Evolutionary conservation across 352 stramenopile genomes (phyloP), one percentile per base, ranked within the genome.

Genomic region (Phytophthora melonis): DNA sequence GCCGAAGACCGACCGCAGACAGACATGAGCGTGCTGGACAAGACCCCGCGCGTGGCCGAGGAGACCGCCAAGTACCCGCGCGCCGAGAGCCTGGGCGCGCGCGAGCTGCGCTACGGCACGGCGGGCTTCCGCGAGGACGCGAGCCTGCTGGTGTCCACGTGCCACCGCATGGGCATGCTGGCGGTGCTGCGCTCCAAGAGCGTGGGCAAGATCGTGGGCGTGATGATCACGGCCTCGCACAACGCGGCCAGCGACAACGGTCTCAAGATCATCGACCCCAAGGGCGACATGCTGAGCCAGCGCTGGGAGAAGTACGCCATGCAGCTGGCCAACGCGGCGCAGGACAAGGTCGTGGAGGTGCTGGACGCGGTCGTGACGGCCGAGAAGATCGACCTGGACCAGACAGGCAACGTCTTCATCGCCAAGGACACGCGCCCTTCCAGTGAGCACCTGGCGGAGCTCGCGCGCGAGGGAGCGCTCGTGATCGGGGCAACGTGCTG

Each of bases 221-320:
- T 98, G 27, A 98, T 98, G 95, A 93, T 99, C 65, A 98, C 96
- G 53, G 96, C 96, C 10, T 98, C 93, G 62, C 96, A 99, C 87
- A 99, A 99, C 77, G 69, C 75, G 11, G 86, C 84, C 32, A 70
- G 58, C n/a, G 96, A 99, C 86, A 99, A 99, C 60, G 96, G 96
- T 2, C 79, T 98, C 63, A 99, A 99, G 86, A 84, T 98, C 67
- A 86, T 98, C 5, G 96, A 99, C 82, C 81, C 93, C n/a, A 85
- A 89, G 68, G 96, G 96, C 62, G 93, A 96, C 39, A 98, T 99
- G 95, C 86, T 99, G 64, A 84, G 82, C 49, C 82, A 94, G 58
- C 82, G 74, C 32, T 98, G 96, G 96, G 95, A 99, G 74, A 84
- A 86, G 78, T 92, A 97, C 66, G 89, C 91, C 27, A 80, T 75